A percentile compares a stretch with the other conserved stretches of the same genome.
These are phyloP conservation scores for Salvia splendens DNA, from an alignment of 257 asterid genomes.

Conservation along the genomic window DNA sequence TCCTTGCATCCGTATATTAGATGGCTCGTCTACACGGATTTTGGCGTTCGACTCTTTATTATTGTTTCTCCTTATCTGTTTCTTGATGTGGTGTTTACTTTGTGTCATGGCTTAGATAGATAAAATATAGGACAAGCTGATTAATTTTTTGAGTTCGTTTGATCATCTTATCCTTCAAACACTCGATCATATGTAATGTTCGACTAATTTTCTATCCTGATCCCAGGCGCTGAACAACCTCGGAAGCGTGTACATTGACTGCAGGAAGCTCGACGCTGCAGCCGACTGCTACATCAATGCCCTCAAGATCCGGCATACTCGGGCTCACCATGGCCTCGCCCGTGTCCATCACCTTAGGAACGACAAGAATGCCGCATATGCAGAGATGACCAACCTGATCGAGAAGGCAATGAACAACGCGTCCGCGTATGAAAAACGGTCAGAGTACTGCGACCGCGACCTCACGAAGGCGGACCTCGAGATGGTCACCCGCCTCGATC, in stretches of 20 bases:
- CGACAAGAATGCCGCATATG: constrained; percentile 83
- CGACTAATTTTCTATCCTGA: constrained; percentile 13
- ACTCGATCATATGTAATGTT: neutral
- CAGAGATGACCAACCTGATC: constrained; percentile 91
- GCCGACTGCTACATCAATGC: constrained; percentile 98
- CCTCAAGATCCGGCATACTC: constrained; percentile 88
- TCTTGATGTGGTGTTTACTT: neutral
- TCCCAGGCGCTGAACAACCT: constrained; percentile 94
- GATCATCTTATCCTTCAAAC: neutral
- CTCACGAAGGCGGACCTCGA: constrained; percentile 91
- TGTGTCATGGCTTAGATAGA: neutral
- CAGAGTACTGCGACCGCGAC: constrained; percentile 94
- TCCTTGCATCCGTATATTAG: too few species aligned
- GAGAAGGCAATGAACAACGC: constrained; percentile 87
- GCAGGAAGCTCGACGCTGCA: constrained; percentile 83
- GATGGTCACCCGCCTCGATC: constrained; percentile 86
- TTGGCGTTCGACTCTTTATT: neutral
- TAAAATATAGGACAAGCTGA: too few species aligned
- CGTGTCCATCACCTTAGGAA: constrained; percentile 88
- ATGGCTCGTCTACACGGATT: too few species aligned
- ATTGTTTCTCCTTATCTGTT: neutral
- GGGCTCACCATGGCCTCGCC: constrained; percentile 99
- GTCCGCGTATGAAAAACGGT: constrained; percentile 93
- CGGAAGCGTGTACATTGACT: constrained; percentile 92
- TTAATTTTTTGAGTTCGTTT: neutral